These are phyloP conservation scores for Phytopythium mirpurense DNA, from an alignment of 352 stramenopile species.

Conservation along the genomic window DNA sequence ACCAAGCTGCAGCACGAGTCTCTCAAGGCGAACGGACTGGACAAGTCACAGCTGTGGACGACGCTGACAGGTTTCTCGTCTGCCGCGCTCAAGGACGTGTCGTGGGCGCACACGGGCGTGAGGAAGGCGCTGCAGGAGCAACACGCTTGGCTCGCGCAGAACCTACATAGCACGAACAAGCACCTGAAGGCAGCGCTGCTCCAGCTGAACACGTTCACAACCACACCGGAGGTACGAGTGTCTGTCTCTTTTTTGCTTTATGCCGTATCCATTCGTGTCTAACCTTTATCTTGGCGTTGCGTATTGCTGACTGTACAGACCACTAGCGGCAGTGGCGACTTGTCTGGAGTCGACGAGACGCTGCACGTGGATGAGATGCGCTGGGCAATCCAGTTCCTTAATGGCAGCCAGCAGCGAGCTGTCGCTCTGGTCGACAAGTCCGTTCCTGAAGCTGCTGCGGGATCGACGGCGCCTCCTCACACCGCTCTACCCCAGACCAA, in stretches of 20 bases:
- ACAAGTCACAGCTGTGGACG: conserved; percentile 17
- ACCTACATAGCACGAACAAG: conserved; percentile 62
- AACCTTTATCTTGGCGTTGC: background rate
- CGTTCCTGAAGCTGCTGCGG: background rate
- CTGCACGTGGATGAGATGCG: conserved; percentile 52
- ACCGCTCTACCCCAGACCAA: conserved; percentile 31
- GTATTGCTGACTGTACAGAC: background rate
- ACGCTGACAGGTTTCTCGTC: conserved; percentile 22
- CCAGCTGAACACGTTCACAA: conserved; percentile 47
- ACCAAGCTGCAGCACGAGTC: conserved; percentile 13
- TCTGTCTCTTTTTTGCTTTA: background rate
- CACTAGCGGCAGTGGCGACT: background rate
- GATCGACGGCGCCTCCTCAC: background rate
- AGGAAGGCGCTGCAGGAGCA: conserved; percentile 43
- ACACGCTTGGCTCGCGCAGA: conserved; percentile 60
- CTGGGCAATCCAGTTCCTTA: conserved; percentile 60
- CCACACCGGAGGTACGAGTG: conserved; percentile 1
- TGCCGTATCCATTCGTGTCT: background rate
- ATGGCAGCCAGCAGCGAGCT: conserved; percentile 34
- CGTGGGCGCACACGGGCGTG: conserved; percentile 16
- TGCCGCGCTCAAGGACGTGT: conserved; percentile 18
- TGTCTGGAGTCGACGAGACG: conserved; percentile 9
- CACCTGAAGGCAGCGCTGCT: conserved; percentile 49
- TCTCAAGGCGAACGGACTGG: conserved; percentile 14
- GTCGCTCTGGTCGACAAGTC: conserved; percentile 20